Percentiles rank a stretch among this genome's conserved stretches.
phyloP scores from a whole-genome alignment of 1,284 basidiomycete species.

The Abortiporus biennis region DNA sequence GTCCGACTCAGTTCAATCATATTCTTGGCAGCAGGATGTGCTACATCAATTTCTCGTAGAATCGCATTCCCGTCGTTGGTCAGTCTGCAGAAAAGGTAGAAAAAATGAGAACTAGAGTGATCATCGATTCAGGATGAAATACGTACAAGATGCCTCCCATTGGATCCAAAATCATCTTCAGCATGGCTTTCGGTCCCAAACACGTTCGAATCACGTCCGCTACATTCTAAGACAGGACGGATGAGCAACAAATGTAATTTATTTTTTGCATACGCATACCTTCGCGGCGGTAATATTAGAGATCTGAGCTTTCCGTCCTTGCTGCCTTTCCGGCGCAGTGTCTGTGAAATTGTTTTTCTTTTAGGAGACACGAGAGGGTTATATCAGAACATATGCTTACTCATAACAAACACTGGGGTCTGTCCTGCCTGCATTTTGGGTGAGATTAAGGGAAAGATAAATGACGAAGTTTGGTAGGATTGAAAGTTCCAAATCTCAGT shows the following conservation, averaged over 20 bases:
- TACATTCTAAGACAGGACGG: conserved; percentile 66
- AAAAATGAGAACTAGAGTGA: too few species aligned
- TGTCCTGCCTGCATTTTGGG: conserved; percentile 42
- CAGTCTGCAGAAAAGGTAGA: conserved; percentile 43
- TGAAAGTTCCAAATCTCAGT: too few species aligned
- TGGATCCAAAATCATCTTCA: conserved; percentile 99
- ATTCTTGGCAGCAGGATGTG: conserved; percentile 97
- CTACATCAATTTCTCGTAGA: conserved; percentile 95
- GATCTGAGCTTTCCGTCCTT: conserved; percentile 92
- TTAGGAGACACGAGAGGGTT: too few species aligned
- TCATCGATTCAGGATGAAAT: too few species aligned
- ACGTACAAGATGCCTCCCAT: conserved; percentile 94
- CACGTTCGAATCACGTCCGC: conserved; percentile 99
- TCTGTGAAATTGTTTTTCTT: too few species aligned
- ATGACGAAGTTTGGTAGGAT: conserved; percentile 2
- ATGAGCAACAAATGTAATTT: background rate
- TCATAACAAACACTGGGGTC: conserved; percentile 73
- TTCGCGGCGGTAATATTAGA: conserved; percentile 98
- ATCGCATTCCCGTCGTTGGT: conserved; percentile 99
- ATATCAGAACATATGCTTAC: conserved; percentile 30
- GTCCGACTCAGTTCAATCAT: conserved; percentile 99
- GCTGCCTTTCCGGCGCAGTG: conserved; percentile 89
- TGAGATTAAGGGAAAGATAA: conserved; percentile 1
- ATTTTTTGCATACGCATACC: conserved; percentile 38
- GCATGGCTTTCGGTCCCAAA: conserved; percentile 95